These are phyloP conservation scores for Bacterosira constricta DNA, from an alignment of 108 stramenopile genomes.

Conservation along the genomic window DNA sequence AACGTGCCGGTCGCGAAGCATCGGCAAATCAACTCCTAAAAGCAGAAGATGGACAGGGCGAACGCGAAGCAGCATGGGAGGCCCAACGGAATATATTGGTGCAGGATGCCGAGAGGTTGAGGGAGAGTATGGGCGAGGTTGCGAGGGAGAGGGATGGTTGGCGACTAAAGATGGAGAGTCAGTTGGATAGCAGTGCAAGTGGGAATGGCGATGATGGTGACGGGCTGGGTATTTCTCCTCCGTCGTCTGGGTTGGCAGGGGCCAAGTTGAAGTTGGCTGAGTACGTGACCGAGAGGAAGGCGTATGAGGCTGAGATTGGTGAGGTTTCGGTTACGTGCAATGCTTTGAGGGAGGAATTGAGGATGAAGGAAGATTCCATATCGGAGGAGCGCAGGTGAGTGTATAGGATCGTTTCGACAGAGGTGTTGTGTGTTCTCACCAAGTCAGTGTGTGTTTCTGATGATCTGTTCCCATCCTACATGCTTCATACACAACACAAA, in stretches of 20 bases:
- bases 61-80: constrained; percentile 89
- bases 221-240: constrained; percentile 11
- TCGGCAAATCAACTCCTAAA: constrained; percentile 76
- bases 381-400: constrained; percentile 50
- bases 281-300: constrained; percentile 77
- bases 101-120: constrained; percentile 80
- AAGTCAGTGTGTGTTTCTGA: neutral
- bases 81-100: constrained; percentile 84
- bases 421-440: too few species aligned
- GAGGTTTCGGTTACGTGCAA: constrained; percentile 74
- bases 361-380: constrained; percentile 60
- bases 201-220: constrained; percentile 7
- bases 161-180: constrained; percentile 68
- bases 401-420: too few species aligned
- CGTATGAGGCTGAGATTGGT: constrained; percentile 82
- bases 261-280: constrained; percentile 64
- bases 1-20: constrained; percentile 83
- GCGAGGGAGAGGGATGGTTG: constrained; percentile 77
- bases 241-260: constrained; percentile 12
- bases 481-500: neutral
- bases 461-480: neutral
- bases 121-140: constrained; percentile 67
- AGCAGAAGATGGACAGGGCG: constrained; percentile 78
- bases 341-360: constrained; percentile 76
- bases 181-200: constrained; percentile 17